These are phyloP conservation scores for Helotiales sp. DNA, from an alignment of 2,329 filamentous ascomycete genomes.

Conservation along the genomic window DNA sequence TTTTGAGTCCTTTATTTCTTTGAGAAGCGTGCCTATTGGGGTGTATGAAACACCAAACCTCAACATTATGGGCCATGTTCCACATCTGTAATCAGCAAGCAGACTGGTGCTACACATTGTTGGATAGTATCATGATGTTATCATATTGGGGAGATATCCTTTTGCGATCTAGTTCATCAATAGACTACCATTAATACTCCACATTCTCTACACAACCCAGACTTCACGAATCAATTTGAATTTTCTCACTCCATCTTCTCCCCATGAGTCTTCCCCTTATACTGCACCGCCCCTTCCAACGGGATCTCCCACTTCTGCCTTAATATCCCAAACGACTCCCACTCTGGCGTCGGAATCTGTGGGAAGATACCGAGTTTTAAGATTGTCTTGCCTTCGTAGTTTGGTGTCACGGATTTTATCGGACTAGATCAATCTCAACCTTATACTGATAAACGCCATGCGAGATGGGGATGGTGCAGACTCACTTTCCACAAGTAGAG, in stretches of 20 bases:
- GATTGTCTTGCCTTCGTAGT: slow-evolving; percentile 43
- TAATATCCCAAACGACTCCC: slow-evolving; percentile 44
- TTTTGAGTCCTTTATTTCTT: slow-evolving; percentile 1
- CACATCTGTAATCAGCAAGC: background rate
- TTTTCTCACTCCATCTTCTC: slow-evolving; percentile 13
- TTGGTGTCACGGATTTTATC: slow-evolving; percentile 44
- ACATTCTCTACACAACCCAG: background rate
- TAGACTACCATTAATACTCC: too few relatives aligned
- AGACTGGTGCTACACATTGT: background rate
- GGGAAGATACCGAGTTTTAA: slow-evolving; percentile 53
- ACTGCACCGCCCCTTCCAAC: slow-evolving; percentile 18
- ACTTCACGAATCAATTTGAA: background rate
- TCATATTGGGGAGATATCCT: too few relatives aligned
- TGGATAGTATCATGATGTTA: too few relatives aligned
- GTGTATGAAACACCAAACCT: slow-evolving; percentile 1
- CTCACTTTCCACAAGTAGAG: slow-evolving; percentile 44
- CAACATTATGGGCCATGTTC: background rate
- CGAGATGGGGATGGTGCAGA: slow-evolving; percentile 6
- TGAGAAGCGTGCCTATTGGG: slow-evolving; percentile 2
- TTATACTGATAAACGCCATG: background rate
- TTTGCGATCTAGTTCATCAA: too few relatives aligned
- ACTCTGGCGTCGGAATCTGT: slow-evolving; percentile 46
- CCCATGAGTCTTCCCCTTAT: slow-evolving; percentile 17
- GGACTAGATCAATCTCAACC: slow-evolving; percentile 38
- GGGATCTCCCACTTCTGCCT: slow-evolving; percentile 41